phyloP scores from a whole-genome alignment of 495 filamentous ascomycete species.

The Lasiosphaeris hirsuta region DNA sequence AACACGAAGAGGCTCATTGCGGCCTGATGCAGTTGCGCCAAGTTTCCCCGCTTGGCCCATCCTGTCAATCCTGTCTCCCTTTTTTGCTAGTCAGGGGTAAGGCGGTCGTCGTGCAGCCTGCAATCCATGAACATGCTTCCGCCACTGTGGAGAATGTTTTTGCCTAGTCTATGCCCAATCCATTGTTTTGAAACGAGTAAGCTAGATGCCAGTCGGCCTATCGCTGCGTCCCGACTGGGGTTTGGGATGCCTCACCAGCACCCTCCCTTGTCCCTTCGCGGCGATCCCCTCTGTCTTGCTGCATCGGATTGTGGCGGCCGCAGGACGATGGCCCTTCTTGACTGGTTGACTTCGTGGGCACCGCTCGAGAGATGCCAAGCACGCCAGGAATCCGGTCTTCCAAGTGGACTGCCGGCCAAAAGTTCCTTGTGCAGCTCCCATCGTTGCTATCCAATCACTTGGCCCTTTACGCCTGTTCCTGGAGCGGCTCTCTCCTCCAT shows the following conservation, averaged over 20 bases:
- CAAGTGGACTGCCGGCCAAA: conserved; percentile 15
- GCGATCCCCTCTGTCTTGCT: conserved; percentile 28
- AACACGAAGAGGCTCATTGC: too few relatives aligned
- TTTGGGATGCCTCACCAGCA: conserved; percentile 5
- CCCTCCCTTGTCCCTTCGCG: conserved; percentile 4
- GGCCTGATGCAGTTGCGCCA: too few relatives aligned
- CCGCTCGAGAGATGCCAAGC: conserved; percentile 14
- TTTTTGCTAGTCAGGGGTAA: conserved; percentile 2
- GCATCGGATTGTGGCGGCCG: conserved; percentile 29
- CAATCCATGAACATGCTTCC: neutral
- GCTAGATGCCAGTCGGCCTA: conserved; percentile 18
- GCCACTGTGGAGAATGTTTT: conserved; percentile 20
- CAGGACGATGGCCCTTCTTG: conserved; percentile 25
- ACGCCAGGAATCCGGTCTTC: conserved; percentile 4
- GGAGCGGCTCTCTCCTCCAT: conserved; percentile 18
- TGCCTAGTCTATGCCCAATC: conserved; percentile 17
- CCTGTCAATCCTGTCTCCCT: too few relatives aligned
- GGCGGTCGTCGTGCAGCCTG: neutral
- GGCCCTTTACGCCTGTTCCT: conserved; percentile 11
- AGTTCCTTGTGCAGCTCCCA: conserved; percentile 10
- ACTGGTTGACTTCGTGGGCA: conserved; percentile 32
- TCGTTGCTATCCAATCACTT: conserved; percentile 18
- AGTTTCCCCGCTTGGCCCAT: too few relatives aligned
- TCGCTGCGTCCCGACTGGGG: conserved; percentile 13
- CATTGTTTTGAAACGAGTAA: conserved; percentile 31